Evolutionary conservation across 768 basidiomycete species (phyloP), one percentile per base, ranked within the genome.

Genomic region (Boletellus sp.): DNA sequence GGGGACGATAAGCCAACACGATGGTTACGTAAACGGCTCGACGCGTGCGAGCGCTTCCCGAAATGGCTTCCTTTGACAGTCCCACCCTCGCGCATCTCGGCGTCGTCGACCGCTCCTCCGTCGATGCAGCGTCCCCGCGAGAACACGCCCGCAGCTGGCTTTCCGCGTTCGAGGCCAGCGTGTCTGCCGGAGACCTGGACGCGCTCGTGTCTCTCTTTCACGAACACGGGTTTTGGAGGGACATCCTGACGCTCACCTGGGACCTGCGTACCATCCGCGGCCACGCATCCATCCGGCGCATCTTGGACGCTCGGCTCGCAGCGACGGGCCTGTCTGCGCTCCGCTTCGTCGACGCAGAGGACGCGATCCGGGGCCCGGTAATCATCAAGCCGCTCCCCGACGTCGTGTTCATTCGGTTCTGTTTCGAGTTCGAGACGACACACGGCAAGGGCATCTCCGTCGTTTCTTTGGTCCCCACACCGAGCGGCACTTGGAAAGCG

Each of bases 341-440:
- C 35, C 52, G 31, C 1, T 54, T 65, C 34, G 40, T 61, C n/a
- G 52, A 61, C 9, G n/a, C n/a, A n/a, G n/a, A n/a, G n/a, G 67
- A 63, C 40, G 26, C 36, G 6, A n/a, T 70, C 43, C 65, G 60
- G 1, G 64, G 52, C 28, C 57, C 67, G n/a, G 58, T 31, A 3
- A 38, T 79, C n/a, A 61, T 71, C 42, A 67, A 62, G 15, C 76
- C 75, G 3, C 74, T 71, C 48, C 72, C 79, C 0, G 82, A 79
- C 54, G 50, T 87, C 5, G 73, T 71, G 0, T 87, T 83, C 78
- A 63, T 87, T 36, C 75, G 77, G 23, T 65, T 75, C 28, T 63
- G 78, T 47, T 84, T 88, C 60, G 73, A 67, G 5, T 87, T 86
- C 55, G 79, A 77, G 6, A 71, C 72, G 4, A 51, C 62, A 2